phyloP scores from a whole-genome alignment of 139 green algal species.

The Monoraphidium neglectum region DNA sequence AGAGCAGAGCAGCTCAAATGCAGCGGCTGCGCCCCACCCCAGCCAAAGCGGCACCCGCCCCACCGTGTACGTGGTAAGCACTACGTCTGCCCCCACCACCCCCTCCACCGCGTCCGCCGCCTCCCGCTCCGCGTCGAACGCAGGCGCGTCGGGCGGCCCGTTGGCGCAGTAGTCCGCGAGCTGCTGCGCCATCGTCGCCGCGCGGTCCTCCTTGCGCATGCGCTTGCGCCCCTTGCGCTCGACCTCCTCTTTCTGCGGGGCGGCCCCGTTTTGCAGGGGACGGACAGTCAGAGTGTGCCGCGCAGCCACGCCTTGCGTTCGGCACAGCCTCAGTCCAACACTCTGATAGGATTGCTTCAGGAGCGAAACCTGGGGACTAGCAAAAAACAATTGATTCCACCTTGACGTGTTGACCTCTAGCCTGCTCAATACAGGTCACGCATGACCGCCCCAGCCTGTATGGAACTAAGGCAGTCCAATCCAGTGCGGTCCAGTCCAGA shows the following conservation, averaged over 20 bases:
- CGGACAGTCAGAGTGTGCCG: too few relatives aligned
- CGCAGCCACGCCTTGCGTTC: too few relatives aligned
- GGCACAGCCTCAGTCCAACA: too few relatives aligned
- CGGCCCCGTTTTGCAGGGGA: too few relatives aligned
- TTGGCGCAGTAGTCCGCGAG: slow-evolving; percentile 15
- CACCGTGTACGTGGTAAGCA: slow-evolving; percentile 70
- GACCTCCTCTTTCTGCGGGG: background rate
- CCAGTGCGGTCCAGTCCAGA: background rate
- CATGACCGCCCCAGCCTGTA: background rate
- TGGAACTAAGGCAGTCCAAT: background rate
- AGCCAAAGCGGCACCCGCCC: too few relatives aligned
- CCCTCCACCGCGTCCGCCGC: slow-evolving; percentile 30
- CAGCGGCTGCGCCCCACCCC: slow-evolving; percentile 54
- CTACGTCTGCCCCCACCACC: slow-evolving; percentile 55
- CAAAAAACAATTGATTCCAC: background rate
- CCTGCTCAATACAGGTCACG: background rate
- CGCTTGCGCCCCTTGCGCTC: slow-evolving; percentile 3
- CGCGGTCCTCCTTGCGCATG: slow-evolving; percentile 2
- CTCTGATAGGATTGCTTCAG: background rate
- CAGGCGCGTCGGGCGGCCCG: slow-evolving; percentile 10
- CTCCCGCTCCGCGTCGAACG: slow-evolving; percentile 45
- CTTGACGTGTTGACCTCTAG: background rate
- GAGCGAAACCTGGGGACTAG: background rate
- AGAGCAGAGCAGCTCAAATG: background rate
- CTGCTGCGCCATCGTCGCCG: background rate